Base-by-base conservation (phyloP, 257 asterid species). In the Salvia rosmarinus region DNA sequence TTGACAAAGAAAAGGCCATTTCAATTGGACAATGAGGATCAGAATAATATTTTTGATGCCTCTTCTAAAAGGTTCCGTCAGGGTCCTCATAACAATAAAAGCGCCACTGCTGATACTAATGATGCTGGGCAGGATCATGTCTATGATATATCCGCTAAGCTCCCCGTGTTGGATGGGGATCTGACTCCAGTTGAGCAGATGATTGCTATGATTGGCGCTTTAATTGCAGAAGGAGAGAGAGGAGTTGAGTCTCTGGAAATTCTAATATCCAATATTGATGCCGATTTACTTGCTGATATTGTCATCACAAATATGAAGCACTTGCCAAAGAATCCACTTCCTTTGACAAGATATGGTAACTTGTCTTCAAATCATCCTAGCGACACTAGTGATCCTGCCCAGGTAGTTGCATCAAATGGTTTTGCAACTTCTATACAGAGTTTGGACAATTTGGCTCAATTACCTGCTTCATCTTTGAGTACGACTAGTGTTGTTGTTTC, bases 201-300 rank as follows among this genome's bases (percentile, higher is more conserved):
- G 94, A 88, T 91, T 79, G 81, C 85, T 51, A 82, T 89, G 98
- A 95, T 95, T 81, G 95, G 90, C 81, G 98, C 97, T 76, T 73
- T 95, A 61, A 87, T 95, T 64, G 98, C 96, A 50, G 99, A 91
- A 87, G 99, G 99, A 67, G 98, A 95, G 78, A 84, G 91, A 74
- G 99, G 97, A 71, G 90, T 83, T 35, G 88, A 88, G 55, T 89
- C 98, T 73, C 92, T 95, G 34, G 95, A 95, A 79, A 74, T 95
- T 83, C 93, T 95, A 51, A 80, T 95, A 64, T 86, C 98, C 44
- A 83, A 83, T 67, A 86, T 91, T 61, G 97, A 85, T 73, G 97
- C 99, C 20, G 99, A 95, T 87, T 75, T 95, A 77, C 92, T 95
- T 20, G 98, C 99, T 73, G 99, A 95, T 86, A 88, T 95, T 75